Evolutionary conservation across 2,329 filamentous ascomycete genomes (phyloP).

Genomic region (Aspergillus pseudoviridinutans): DNA sequence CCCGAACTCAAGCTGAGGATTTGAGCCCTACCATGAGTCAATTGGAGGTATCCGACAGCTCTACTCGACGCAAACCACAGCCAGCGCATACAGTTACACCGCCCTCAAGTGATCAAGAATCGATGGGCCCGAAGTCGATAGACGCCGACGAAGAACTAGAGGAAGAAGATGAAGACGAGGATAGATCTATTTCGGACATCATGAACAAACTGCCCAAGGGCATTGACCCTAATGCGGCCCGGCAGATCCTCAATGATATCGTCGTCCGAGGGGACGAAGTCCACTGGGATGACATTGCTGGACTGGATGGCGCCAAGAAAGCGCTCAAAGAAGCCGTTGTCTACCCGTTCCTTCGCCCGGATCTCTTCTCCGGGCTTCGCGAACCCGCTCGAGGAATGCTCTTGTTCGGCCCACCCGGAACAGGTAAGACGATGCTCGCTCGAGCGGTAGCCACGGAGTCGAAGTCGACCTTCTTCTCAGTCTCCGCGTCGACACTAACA

Average conservation of each 20-base stretch:
- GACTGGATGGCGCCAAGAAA: conserved; percentile 82
- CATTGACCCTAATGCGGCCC: conserved; percentile 75
- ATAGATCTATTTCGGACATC: conserved; percentile 59
- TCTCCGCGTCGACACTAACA: conserved; percentile 88
- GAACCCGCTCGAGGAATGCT: conserved; percentile 95
- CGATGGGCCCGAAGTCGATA: conserved; percentile 45
- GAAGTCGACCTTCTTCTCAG: conserved; percentile 92
- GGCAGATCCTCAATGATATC: conserved; percentile 93
- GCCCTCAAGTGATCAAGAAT: conserved; percentile 40
- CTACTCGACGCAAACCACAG: conserved; percentile 26
- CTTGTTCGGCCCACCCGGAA: conserved; percentile 94
- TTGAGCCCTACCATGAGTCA: conserved; percentile 21
- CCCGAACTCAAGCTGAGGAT: conserved; percentile 33
- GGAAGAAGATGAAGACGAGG: conserved; percentile 45
- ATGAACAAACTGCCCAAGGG: conserved; percentile 76
- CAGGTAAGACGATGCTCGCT: conserved; percentile 96
- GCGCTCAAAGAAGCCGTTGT: conserved; percentile 94
- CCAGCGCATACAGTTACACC: conserved; percentile 43
- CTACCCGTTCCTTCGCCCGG: conserved; percentile 91
- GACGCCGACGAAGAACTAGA: conserved; percentile 39
- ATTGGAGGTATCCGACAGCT: conserved; percentile 21
- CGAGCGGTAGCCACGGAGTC: conserved; percentile 93
- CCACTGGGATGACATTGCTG: conserved; percentile 89
- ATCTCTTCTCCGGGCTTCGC: conserved; percentile 90
- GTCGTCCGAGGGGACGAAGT: conserved; percentile 93